phyloP scores from a whole-genome alignment of 306 rosid genomes.

The Ziziphus jujuba region DNA sequence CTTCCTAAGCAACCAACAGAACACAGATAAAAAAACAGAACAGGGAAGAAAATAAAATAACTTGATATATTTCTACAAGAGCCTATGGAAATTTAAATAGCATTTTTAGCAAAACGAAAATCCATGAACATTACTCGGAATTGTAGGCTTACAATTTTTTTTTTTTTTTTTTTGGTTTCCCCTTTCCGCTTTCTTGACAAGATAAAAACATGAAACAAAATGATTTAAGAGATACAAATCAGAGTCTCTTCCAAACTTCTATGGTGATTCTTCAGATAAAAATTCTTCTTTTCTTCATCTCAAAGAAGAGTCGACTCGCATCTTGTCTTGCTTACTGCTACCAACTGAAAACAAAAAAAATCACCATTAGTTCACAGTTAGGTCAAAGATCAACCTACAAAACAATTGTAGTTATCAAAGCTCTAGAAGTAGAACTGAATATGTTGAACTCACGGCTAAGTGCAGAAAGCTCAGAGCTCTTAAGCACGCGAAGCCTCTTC shows the following conservation, averaged over 20 bases:
- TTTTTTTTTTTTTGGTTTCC: too few relatives aligned
- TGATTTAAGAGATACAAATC: constrained; percentile 21
- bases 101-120: constrained; percentile 31
- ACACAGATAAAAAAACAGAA: too few relatives aligned
- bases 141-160: background rate
- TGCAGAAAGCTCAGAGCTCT: constrained; percentile 71
- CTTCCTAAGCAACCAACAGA: too few relatives aligned
- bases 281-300: constrained; percentile 32
- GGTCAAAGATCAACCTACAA: background rate
- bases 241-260: constrained; percentile 28
- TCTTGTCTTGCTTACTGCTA: constrained; percentile 44
- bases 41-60: too few relatives aligned
- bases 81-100: constrained; percentile 18
- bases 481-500: constrained; percentile 81
- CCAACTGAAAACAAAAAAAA: constrained; percentile 30
- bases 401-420: background rate
- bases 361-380: background rate
- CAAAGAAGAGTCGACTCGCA: constrained; percentile 26
- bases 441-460: constrained; percentile 53
- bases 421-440: background rate
- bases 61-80: constrained; percentile 40
- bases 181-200: constrained; percentile 8
- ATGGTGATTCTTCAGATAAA: constrained; percentile 12
- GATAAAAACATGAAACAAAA: constrained; percentile 30
- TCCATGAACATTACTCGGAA: constrained; percentile 31